phyloP scores from a whole-genome alignment of 305 asterid species.

The Petunia hybrid region DNA sequence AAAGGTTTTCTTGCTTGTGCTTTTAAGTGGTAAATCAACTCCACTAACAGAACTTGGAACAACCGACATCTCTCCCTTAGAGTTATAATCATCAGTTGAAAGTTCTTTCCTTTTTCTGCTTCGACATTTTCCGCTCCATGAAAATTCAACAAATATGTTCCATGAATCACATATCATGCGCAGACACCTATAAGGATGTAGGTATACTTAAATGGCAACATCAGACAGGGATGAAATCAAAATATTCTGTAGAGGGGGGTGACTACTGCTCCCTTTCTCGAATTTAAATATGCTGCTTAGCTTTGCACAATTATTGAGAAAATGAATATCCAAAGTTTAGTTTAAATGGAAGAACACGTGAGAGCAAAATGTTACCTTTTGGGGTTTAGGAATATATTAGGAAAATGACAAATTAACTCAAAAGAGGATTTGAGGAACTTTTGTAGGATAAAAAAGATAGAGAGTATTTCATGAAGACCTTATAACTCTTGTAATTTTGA shows the following conservation, averaged over 20 bases:
- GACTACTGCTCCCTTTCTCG: not conserved
- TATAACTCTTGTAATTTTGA: slow-evolving; percentile 9
- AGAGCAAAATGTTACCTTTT: not conserved
- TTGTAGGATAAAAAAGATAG: not conserved
- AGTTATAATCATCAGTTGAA: slow-evolving; percentile 35
- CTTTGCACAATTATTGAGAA: slow-evolving; percentile 10
- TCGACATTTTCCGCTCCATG: slow-evolving; percentile 43
- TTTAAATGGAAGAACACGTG: slow-evolving; percentile 18
- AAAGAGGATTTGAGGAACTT: not conserved
- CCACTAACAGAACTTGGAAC: slow-evolving; percentile 30
- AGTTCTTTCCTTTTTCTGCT: slow-evolving; percentile 57
- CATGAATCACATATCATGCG: slow-evolving; percentile 74
- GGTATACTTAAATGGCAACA: slow-evolving; percentile 20
- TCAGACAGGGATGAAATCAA: slow-evolving; percentile 17
- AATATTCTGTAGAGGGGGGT: slow-evolving; percentile 22
- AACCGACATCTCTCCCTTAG: slow-evolving; percentile 30
- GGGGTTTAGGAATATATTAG: not conserved
- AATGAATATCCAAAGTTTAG: not conserved
- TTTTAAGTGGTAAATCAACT: slow-evolving; percentile 35
- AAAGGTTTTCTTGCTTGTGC: slow-evolving; percentile 34
- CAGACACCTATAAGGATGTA: slow-evolving; percentile 64
- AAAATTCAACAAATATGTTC: slow-evolving; percentile 68
- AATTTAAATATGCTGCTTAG: not conserved
- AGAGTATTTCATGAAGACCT: slow-evolving; percentile 1
- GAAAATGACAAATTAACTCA: slow-evolving; percentile 13